Evolutionary conservation across 176 grass and related monocot species (phyloP).

Genomic region (Aegilops bicornis): DNA sequence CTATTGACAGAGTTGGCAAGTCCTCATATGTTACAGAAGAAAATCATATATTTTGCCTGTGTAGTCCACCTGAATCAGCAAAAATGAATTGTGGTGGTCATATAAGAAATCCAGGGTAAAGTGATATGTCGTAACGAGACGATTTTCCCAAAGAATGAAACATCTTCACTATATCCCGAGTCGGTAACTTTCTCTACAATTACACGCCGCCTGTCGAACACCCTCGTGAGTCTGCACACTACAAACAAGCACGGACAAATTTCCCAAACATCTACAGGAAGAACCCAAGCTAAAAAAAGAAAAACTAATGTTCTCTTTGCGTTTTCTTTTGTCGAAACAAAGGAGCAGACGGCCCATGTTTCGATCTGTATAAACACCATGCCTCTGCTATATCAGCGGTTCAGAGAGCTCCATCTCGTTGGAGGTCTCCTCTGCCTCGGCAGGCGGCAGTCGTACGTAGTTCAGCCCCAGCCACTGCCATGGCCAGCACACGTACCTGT

Average conservation of each 20-base stretch:
- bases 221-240: not conserved
- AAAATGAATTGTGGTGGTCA: not conserved
- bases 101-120: not conserved
- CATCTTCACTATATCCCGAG: conserved; percentile 31
- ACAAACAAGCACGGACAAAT: conserved; percentile 27
- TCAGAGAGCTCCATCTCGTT: conserved; percentile 97
- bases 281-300: not conserved
- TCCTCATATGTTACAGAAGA: not conserved
- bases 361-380: conserved; percentile 30
- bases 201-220: conserved; percentile 1
- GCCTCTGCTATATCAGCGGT: conserved; percentile 59
- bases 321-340: not conserved
- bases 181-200: conserved; percentile 36
- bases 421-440: conserved; percentile 37
- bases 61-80: not conserved
- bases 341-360: not conserved
- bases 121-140: not conserved
- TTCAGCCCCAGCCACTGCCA: conserved; percentile 98
- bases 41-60: not conserved
- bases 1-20: not conserved
- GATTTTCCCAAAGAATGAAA: conserved; percentile 29
- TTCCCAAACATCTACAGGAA: conserved; percentile 32
- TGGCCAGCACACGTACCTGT: conserved; percentile 91
- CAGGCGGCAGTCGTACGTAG: conserved; percentile 49
- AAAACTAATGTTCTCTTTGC: not conserved